Evolutionary conservation across 139 green algal genomes (phyloP), one percentile per base, ranked within the genome.

Genomic region (Desmodesmus armatus): DNA sequence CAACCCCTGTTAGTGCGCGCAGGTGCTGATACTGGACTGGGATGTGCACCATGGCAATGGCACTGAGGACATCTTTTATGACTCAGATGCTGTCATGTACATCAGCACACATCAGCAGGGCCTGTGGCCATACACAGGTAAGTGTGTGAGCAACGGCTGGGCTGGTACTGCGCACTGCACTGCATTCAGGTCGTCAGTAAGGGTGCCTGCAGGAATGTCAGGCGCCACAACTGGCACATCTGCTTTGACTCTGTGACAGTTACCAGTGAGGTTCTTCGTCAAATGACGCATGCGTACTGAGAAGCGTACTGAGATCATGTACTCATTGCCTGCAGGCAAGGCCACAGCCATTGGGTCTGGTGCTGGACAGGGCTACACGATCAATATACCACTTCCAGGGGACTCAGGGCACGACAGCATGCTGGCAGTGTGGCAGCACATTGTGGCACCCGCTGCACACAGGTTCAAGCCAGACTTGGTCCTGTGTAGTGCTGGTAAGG

Each of bases 1-100:
- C 17, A 11, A 60, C 1, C 33, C 17, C 1, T 58, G 21, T 23
- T 74, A n/a, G 40, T 89, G 53, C 43, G 35, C 74, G 43, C 90
- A 94, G 78, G 92, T 99, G 13, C 63, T 95, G 35, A 95, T 99
- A 0, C 89, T 97, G 33, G 96, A 99, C 82, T 98, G 96, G 82
- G 96, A 98, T 85, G 95, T 98, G 15, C 95, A 97, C 80, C 93
- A 96, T 49, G 93, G 94, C 75, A 96, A 96, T 69, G 95, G 95
- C 83, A 97, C 94, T 0, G 85, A 96, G 44, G 96, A 98, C 15
- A 75, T 92, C 13, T 98, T 99, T 67, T 93, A 93, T 41, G 66
- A 88, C 0, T 96, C 98, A 82, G 88, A 91, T 0, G 78, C 85
- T 21, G 92, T 97, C 15, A 85, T 99, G 51, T 98, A 98, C 86